Evolutionary conservation across 1,284 basidiomycete genomes (phyloP).

Genomic region (Ceratobasidium sp.): DNA sequence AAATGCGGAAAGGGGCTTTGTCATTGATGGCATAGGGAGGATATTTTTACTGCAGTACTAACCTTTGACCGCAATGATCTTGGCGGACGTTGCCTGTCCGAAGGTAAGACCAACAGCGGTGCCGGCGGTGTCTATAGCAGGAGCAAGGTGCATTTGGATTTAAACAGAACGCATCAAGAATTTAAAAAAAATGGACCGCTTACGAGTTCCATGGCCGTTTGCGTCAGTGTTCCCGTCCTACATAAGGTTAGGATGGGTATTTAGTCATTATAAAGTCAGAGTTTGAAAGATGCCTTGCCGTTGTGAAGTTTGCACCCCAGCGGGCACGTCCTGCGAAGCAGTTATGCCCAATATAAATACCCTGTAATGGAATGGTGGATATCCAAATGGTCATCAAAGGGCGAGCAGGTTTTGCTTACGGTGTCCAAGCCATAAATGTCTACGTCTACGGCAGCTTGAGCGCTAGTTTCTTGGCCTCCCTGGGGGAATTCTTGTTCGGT

Average conservation of each 20-base stretch:
- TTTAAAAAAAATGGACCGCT: background rate
- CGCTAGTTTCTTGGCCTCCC: background rate
- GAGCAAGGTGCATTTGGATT: background rate
- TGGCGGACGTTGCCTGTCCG: constrained; percentile 95
- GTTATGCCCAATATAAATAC: background rate
- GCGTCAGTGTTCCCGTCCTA: background rate
- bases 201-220: constrained; percentile 44
- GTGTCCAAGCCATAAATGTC: constrained; percentile 43
- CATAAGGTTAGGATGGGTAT: background rate
- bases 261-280: background rate
- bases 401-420: background rate
- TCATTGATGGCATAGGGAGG: background rate
- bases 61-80: constrained; percentile 94
- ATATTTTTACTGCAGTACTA: background rate
- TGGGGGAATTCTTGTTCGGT: background rate
- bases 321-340: constrained; percentile 28
- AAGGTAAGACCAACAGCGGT: constrained; percentile 71
- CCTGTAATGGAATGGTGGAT: background rate
- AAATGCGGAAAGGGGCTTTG: too few species aligned
- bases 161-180: too few species aligned
- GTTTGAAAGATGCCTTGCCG: background rate
- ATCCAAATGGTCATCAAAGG: background rate
- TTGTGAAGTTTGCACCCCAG: constrained; percentile 42
- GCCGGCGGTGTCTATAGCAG: constrained; percentile 52
- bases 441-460: constrained; percentile 1